A percentile compares a stretch with the other conserved stretches of the same genome.
Evolutionary conservation across 1,139 yeast species (phyloP).

Genomic region (Yamadazyma trypodendri): DNA sequence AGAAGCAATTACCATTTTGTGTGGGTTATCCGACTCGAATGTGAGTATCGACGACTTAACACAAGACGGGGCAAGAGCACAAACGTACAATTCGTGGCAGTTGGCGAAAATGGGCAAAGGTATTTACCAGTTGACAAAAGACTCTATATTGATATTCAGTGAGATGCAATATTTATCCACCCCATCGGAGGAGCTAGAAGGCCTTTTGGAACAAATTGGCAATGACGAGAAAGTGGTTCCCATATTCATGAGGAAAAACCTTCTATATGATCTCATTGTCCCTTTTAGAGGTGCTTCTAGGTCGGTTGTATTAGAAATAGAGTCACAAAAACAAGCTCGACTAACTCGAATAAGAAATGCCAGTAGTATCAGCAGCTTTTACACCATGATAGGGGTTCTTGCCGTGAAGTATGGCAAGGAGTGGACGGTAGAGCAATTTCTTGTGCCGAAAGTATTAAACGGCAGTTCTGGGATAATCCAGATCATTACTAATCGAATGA

Average conservation of each 20-base stretch:
- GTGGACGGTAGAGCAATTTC: conserved; percentile 23
- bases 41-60: background rate
- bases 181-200: conserved; percentile 26
- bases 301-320: conserved; percentile 4
- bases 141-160: conserved; percentile 21
- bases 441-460: conserved; percentile 29
- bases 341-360: conserved; percentile 19
- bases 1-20: conserved; percentile 23
- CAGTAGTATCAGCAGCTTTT: conserved; percentile 37
- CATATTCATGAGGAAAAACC: conserved; percentile 33
- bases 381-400: conserved; percentile 39
- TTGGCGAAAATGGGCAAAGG: conserved; percentile 14
- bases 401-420: conserved; percentile 28
- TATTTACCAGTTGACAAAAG: conserved; percentile 12
- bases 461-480: conserved; percentile 28
- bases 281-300: conserved; percentile 29
- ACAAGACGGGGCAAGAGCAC: background rate
- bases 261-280: conserved; percentile 25
- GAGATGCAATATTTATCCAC: conserved; percentile 28
- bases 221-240: conserved; percentile 23
- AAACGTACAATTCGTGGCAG: conserved; percentile 13
- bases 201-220: conserved; percentile 16
- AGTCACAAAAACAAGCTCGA: conserved; percentile 9
- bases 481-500: conserved; percentile 12
- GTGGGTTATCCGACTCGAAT: conserved; percentile 21